Conservation (phyloP, 2,329 filamentous ascomycete species). For the Davidsoniella australis region DNA sequence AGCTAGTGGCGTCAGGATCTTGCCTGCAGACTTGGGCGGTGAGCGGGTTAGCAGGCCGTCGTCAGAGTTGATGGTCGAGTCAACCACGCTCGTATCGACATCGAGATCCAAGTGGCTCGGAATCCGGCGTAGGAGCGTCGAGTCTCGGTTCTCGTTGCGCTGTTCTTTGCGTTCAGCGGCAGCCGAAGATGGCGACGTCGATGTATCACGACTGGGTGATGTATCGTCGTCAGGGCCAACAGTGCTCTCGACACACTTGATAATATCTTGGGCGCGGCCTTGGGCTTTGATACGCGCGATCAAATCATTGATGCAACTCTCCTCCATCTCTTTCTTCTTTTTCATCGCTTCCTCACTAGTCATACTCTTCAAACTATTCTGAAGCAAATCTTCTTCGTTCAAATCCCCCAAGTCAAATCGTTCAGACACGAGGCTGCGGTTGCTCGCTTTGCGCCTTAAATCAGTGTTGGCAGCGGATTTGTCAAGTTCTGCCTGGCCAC, state of each 20-base stretch:
- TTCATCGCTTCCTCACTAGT: constrained; percentile 11
- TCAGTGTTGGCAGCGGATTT: background rate
- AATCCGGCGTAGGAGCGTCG: constrained; percentile 4
- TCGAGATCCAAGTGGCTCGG: constrained; percentile 5
- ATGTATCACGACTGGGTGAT: constrained; percentile 6
- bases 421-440: constrained; percentile 2
- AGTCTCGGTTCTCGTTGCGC: background rate
- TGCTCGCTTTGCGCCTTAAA: background rate
- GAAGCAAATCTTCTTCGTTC: background rate
- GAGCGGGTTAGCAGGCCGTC: no score
- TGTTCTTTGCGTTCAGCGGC: background rate
- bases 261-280: constrained; percentile 4
- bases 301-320: constrained; percentile 9
- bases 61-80: background rate
- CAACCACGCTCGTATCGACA: constrained; percentile 2
- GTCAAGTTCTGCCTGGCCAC: constrained; percentile 12
- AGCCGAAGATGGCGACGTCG: constrained; percentile 3
- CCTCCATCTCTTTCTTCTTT: constrained; percentile 13
- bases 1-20: background rate
- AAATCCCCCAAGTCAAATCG: background rate
- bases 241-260: constrained; percentile 8
- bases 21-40: no score
- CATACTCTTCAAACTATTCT: constrained; percentile 11
- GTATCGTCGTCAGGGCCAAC: constrained; percentile 2
- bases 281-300: constrained; percentile 8